Evolutionary conservation across 2,329 filamentous ascomycete species (phyloP), one percentile per base, ranked within the genome.

Genomic region (Clonostachys byssicola): DNA sequence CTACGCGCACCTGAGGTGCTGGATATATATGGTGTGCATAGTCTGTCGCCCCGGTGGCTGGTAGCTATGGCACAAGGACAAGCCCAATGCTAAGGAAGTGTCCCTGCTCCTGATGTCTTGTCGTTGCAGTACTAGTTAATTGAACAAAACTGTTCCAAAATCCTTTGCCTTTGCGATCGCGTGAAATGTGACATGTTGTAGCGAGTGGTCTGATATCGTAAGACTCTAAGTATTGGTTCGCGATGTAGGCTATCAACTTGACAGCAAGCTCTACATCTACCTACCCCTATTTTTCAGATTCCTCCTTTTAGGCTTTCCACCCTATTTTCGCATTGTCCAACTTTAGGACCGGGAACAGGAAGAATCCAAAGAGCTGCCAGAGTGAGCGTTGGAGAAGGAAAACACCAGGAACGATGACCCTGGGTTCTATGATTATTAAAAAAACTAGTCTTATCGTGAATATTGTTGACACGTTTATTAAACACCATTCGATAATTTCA

Each of bases 111-210:
- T 61, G 64, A 59, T 63, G 56, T 53, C 58, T 67, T 63, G 62
- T 65, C 54, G 56, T 62, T 62, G 62, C 60, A 65, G 59, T 70
- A 70, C 61, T 70, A 71, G 64, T 67, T 71, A 68, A 71, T 70
- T 56, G 57, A 69, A 64, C 56, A 62, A 54, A 50, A 53, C 54
- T 49, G 47, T 44, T 54, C 52, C 46, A 41, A 18, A 17, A 36
- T 43, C 16, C 14, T 36, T 33, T 6, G n/a, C 9, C 16, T 23
- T 42, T 14, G 8, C 13, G 41, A 42, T 20, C n/a, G 8, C 20
- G 41, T 33, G 14, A 33, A 20, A 4, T 42, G 40, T 42, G 40
- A 30, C 23, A 8, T 16, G 40, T 20, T 42, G 40, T 42, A 20
- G 40, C 16, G 42, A 43, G 34, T 43, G 12, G n/a, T 33, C 30